Evolutionary conservation across 208 protist genomes (phyloP).

Genomic region (Acanthamoeba healyi): DNA sequence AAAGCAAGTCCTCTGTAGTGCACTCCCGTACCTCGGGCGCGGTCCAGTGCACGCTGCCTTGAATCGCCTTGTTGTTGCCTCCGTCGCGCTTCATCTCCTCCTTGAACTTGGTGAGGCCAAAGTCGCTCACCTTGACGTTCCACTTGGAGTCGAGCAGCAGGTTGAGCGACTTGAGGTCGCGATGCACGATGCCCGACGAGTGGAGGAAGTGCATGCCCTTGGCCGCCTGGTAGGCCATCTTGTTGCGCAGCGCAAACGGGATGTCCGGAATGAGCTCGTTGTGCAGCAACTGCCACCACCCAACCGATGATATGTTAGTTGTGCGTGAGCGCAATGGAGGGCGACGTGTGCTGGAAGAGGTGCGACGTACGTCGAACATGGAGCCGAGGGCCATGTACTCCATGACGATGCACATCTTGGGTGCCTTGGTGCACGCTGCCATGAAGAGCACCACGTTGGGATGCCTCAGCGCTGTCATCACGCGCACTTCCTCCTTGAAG

Average conservation of each 20-base stretch:
- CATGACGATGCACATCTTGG: conserved; percentile 24
- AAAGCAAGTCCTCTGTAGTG: too few species aligned
- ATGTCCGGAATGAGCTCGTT: neutral
- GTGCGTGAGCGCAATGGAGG: neutral
- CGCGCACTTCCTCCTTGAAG: conserved; percentile 19
- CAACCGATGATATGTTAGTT: neutral
- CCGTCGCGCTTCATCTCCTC: neutral
- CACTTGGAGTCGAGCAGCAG: conserved; percentile 1
- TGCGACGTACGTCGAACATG: neutral
- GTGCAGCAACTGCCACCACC: neutral
- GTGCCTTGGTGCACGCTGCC: conserved; percentile 2
- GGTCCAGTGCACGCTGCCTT: conserved; percentile 14
- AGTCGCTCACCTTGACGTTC: neutral
- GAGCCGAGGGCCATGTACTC: conserved; percentile 29
- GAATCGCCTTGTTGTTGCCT: neutral
- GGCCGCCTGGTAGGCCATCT: neutral
- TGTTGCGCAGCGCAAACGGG: neutral
- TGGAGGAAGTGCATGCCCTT: neutral
- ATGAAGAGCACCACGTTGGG: conserved; percentile 57
- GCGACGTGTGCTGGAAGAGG: neutral
- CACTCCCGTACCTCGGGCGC: neutral
- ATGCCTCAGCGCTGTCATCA: neutral
- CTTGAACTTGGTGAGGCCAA: conserved; percentile 29
- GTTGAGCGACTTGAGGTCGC: neutral
- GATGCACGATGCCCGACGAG: neutral